Evolutionary conservation across 2,329 filamentous ascomycete species (phyloP).

Genomic region (Penicillium sp.): DNA sequence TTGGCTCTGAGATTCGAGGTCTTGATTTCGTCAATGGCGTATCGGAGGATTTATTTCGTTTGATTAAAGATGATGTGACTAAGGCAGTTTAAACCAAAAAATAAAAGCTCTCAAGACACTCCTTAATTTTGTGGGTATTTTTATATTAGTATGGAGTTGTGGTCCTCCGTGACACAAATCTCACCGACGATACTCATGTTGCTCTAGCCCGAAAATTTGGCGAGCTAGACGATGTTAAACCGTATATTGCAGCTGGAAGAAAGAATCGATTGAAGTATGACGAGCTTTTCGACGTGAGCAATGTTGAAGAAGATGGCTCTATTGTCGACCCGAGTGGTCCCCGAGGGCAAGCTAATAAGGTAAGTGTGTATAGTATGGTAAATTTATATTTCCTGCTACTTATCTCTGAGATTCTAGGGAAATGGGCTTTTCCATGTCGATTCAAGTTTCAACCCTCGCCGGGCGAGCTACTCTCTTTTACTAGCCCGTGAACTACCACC

Average conservation of each 20-base stretch:
- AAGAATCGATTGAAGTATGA: conserved; percentile 46
- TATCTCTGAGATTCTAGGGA: no score
- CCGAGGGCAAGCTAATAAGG: conserved; percentile 40
- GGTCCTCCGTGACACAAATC: conserved; percentile 49
- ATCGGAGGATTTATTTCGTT: background rate
- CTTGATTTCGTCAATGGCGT: background rate
- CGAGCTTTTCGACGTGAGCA: conserved; percentile 57
- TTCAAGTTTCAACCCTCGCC: conserved; percentile 53
- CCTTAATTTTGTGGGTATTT: no score
- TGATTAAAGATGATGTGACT: background rate
- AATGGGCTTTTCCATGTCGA: conserved; percentile 55
- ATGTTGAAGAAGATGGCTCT: conserved; percentile 48
- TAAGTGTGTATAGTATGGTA: no score
- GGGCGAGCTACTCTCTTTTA: conserved; percentile 51
- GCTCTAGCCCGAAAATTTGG: conserved; percentile 50
- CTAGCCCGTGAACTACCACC: conserved; percentile 51
- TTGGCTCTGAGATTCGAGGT: background rate
- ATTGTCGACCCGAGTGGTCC: conserved; percentile 41
- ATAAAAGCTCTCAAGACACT: no score
- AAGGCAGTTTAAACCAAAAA: background rate
- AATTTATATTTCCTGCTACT: no score
- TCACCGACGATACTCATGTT: conserved; percentile 52
- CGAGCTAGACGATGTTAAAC: conserved; percentile 53
- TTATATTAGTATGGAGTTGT: conserved; percentile 49
- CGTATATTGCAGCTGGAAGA: conserved; percentile 46